phyloP scores from a whole-genome alignment of 2,329 filamentous ascomycete genomes.

The Penicillium concentricum region DNA sequence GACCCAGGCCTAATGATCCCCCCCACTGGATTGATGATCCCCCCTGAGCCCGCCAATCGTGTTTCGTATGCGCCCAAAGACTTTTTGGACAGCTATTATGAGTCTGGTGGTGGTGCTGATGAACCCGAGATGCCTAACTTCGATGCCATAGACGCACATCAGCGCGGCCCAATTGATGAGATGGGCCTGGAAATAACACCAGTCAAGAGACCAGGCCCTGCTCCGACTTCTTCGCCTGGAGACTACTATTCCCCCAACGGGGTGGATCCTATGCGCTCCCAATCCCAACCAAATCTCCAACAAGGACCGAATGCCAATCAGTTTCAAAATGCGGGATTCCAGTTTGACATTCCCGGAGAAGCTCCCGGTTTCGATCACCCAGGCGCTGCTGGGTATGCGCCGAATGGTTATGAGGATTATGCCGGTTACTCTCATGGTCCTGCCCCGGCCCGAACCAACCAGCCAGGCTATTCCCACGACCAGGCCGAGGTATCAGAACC shows the following conservation, averaged over 20 bases:
- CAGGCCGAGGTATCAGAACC: slow-evolving; percentile 21
- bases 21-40: slow-evolving; percentile 15
- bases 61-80: slow-evolving; percentile 35
- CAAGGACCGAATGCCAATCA: slow-evolving; percentile 28
- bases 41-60: slow-evolving; percentile 21
- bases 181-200: slow-evolving; percentile 37
- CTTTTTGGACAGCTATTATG: slow-evolving; percentile 53
- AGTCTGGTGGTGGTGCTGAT: slow-evolving; percentile 46
- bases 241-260: slow-evolving; percentile 38
- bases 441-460: slow-evolving; percentile 22
- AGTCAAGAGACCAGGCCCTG: slow-evolving; percentile 24
- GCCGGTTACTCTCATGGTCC: slow-evolving; percentile 24
- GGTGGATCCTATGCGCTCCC: slow-evolving; percentile 31
- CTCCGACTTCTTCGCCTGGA: slow-evolving; percentile 18
- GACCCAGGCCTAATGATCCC: slow-evolving; percentile 17
- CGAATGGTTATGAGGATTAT: slow-evolving; percentile 14
- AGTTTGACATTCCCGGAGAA: slow-evolving; percentile 66
- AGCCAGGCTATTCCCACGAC: slow-evolving; percentile 21
- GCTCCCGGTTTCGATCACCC: slow-evolving; percentile 13
- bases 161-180: slow-evolving; percentile 32
- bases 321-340: slow-evolving; percentile 56
- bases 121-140: slow-evolving; percentile 65
- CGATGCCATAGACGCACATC: slow-evolving; percentile 49
- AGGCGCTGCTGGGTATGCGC: slow-evolving; percentile 19
- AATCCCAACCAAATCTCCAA: slow-evolving; percentile 50